Base-by-base conservation (phyloP, 2,329 filamentous ascomycete species). In the Emergomyces africanus region DNA sequence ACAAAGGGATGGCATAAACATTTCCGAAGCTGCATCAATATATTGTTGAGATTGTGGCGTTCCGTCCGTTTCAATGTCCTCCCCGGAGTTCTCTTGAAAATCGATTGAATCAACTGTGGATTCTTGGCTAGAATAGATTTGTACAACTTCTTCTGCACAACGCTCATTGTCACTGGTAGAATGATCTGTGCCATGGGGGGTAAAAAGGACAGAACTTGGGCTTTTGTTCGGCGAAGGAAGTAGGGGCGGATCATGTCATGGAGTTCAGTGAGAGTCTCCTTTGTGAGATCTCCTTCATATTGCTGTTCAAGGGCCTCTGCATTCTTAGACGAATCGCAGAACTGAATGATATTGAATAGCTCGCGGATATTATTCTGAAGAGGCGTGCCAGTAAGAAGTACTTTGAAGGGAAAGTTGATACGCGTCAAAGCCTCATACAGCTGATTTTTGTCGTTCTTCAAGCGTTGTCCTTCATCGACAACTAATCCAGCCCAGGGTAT, bases 1-100 rank as follows among this genome's bases (percentile, higher is more conserved):
- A 97, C 85, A 69, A 97, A 99, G 0, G 95, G 94, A 72, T 99
- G 95, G 64, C 92, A 96, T 1, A 99, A 79, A 64, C 90, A 95
- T 71, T 96, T 97, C 20, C 94, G 84, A 20, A 99, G 80, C 71
- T 99, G 94, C 82, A 96, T 90, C 49, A 99, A 74, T 44, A 99
- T 96, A 66, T 99, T 99, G 79, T 87, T 96, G 60, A 97, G 75
- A 63, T 85, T 92, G 48, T 88, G 85, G 5, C 87, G 83, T 61
- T 97, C 91, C 18, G 79, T 81, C 33, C 80, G 78, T 66, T 85
- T 88, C 55, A 90, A 64, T 12, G 70, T 69, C 53, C 72, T 75
- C 62, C 81, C 83, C 50, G 78, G 79, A 39, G 85, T 81, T 6
- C 84, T 84, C 66, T 72, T 71, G 63, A 97, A 91, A 51, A 99